Base-by-base conservation (phyloP, 306 rosid genomes). In the Vigna reflexopilosa region DNA sequence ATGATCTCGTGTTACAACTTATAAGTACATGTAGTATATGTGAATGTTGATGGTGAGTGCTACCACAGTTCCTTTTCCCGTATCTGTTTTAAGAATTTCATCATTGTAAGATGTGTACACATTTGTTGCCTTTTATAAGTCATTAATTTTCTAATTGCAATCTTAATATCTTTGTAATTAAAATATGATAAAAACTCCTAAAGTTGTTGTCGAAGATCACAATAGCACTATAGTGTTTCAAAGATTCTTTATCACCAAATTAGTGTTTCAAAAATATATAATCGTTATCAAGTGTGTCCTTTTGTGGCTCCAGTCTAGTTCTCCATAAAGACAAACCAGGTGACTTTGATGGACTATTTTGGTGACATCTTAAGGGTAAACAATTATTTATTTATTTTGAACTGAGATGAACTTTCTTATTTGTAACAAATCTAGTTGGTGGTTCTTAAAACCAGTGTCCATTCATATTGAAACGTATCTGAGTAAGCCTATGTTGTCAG, bases 91-190 rank as follows among this genome's bases (percentile, higher is more conserved):
- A 26, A 26, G 28, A 26, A 26, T 26, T 26, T 26, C 28, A 26
- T 26, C 2, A 26, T 26, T 26, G 28, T 26, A 26, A 26, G 3
- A 26, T 61, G 14, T 19, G n/a, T 63, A 36, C 16, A 6, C 16
- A 64, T 24, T 54, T 54, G 34, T 66, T 32, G 32, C n/a, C 44
- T 80, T 63, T 50, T 58, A 9, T 52, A 16, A 20, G 32, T 78
- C 22, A 70, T 36, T 30, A 58, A 48, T 75, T 75, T 20, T 74
- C 49, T 56, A 57, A 14, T 54, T 81, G 19, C 36, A 24, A 45
- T 58, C 30, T 38, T 19, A 9, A 57, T 67, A 19, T 45, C 51
- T 7, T 12, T 56, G 17, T 44, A 48, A 26, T 52, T 51, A 4
- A 40, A 69, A 26, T 26, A 7, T 26, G 58, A 17, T 26, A n/a